phyloP scores from a whole-genome alignment of 345 rosid species.

The Salix exigua region DNA sequence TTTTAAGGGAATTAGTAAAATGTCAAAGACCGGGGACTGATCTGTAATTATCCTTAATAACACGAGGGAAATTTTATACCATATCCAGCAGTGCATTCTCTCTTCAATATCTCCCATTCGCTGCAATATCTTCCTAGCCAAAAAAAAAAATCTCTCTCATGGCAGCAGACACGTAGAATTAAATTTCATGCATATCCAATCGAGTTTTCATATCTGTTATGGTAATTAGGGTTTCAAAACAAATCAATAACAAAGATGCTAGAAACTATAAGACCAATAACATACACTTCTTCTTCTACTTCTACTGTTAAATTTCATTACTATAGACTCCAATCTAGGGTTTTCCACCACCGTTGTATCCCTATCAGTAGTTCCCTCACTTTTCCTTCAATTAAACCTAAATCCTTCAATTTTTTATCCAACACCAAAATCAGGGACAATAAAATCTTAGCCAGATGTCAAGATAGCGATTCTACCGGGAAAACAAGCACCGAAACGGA shows the following conservation, averaged over 20 bases:
- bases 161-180: background rate
- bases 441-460: constrained; percentile 49
- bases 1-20: background rate
- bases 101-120: background rate
- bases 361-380: constrained; percentile 24
- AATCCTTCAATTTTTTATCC: constrained; percentile 16
- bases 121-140: background rate
- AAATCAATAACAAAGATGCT: constrained; percentile 36
- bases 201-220: constrained; percentile 11
- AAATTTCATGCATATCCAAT: background rate
- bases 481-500: constrained; percentile 42
- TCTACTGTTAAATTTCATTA: constrained; percentile 7
- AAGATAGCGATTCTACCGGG: constrained; percentile 60
- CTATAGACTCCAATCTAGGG: constrained; percentile 35
- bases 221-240: constrained; percentile 27
- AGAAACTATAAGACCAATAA: constrained; percentile 38
- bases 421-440: constrained; percentile 32
- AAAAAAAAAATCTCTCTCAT: background rate
- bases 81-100: background rate
- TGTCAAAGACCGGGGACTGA: background rate
- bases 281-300: constrained; percentile 7
- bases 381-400: constrained; percentile 13
- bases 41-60: background rate
- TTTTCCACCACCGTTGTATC: constrained; percentile 28
- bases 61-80: background rate